Evolutionary conservation across 1,284 basidiomycete species (phyloP), one percentile per base, ranked within the genome.

Genomic region (Athelia sp.): DNA sequence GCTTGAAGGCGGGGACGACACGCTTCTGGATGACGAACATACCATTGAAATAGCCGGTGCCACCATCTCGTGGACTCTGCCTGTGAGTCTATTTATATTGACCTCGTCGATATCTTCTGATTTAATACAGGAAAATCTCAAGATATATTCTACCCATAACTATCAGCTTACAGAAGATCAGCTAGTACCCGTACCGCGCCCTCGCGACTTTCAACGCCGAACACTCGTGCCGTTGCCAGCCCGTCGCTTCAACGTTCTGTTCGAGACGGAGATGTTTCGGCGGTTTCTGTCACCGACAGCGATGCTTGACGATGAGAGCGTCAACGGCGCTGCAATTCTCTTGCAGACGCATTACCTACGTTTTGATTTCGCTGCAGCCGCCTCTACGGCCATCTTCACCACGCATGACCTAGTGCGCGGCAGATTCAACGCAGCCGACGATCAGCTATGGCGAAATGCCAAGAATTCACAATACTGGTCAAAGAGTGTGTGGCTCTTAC

Each of bases 401-500:
- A 40, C 36, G n/a, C 19, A 17, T 40, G 36, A n/a, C 9, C 36
- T 40, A 9, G 36, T 21, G n/a, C 15, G 36, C 19, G 9, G 4
- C 36, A 6, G 36, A 40, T n/a, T 8, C n/a, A n/a, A 9, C 36
- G 15, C 36, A 4, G 15, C 15, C 19, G 36, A 40, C n/a, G 36
- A n/a, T n/a, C 6, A 6, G 19, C 6, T 40, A 4, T 40, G 36
- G 36, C 6, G 36, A n/a, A n/a, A 6, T 9, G 6, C 15, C 8
- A 40, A 40, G 36, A 40, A 9, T n/a, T 6, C 36, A n/a, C 8
- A 21, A n/a, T 40, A 8, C 19, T 40, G 36, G 36, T 6, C 4
- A 4, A 40, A n/a, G 15, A 6, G 17, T 0, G 23, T 46, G 0
- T 57, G 56, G 56, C 55, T 57, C 24, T 29, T 57, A 0, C 55